phyloP scores from a whole-genome alignment of 2,329 filamentous ascomycete species.

The Cercospora canescens region DNA sequence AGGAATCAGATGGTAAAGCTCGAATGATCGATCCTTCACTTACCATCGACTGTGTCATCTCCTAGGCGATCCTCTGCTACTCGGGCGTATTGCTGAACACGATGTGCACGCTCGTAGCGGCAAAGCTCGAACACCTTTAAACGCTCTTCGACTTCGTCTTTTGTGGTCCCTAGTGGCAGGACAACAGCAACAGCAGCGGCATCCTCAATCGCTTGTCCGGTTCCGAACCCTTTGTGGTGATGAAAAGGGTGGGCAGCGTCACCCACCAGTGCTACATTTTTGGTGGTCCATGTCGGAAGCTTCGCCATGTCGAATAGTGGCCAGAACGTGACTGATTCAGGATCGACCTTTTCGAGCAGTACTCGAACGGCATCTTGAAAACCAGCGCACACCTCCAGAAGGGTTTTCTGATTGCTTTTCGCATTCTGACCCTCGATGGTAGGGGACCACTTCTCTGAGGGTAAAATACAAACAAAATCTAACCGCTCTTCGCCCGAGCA shows the following conservation, averaged over 20 bases:
- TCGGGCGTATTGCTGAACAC: not conserved
- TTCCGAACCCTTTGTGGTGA: conserved; percentile 63
- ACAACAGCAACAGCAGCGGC: conserved; percentile 60
- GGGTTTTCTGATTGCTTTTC: not conserved
- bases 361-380: conserved; percentile 41
- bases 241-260: conserved; percentile 70
- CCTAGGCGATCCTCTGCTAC: not conserved
- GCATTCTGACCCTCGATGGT: not conserved
- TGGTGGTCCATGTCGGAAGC: conserved; percentile 57
- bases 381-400: conserved; percentile 16
- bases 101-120: conserved; percentile 56
- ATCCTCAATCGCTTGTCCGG: conserved; percentile 66
- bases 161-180: conserved; percentile 48
- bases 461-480: conserved; percentile 49
- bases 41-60: not conserved
- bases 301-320: conserved; percentile 62
- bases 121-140: conserved; percentile 59
- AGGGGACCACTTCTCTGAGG: conserved; percentile 15
- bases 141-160: conserved; percentile 54
- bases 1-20: not conserved
- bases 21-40: not conserved
- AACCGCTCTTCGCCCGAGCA: conserved; percentile 48
- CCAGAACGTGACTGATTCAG: conserved; percentile 55
- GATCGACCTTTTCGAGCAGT: conserved; percentile 42
- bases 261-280: conserved; percentile 59